Base-by-base conservation (phyloP, 805 yeast genomes). In the Limtongozyma cylindracea region DNA sequence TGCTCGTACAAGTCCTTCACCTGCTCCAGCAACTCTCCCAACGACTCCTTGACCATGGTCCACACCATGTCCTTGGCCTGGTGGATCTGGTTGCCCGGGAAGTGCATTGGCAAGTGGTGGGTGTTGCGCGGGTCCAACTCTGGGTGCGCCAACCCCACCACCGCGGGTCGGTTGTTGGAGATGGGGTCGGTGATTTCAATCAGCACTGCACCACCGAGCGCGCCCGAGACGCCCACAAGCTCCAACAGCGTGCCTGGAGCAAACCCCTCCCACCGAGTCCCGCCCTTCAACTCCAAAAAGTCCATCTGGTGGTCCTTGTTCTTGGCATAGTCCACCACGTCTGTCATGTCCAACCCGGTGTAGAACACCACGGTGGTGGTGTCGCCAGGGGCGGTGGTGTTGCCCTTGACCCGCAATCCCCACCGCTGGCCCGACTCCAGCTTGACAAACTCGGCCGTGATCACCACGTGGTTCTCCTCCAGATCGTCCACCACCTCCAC, bases 281-380 rank as follows among this genome's bases (percentile, higher is more conserved):
- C n/a, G n/a, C n/a, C n/a, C n/a, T n/a, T n/a, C n/a, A n/a, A n/a
- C 15, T 13, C 15, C 11, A 21, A 29, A 31, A 39, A 47, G 8
- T 45, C 47, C 15, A 32, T 23, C 8, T 41, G 37, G 18, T 35
- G 29, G 17, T 29, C 35, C 6, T 28, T 22, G 24, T 38, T 41
- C 10, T 41, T 43, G 10, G 37, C 28, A 21, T 33, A 24, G 41
- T 47, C 22, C 31, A 32, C 29, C 10, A n/a, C 12, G 15, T 16
- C 23, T 14, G 30, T 34, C 16, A 31, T 33, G 41, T 78, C 91
- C 20, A 80, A 48, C 1, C 74, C 88, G 11, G 76, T 53, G 41
- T 82, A 84, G 45, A 76, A 65, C 4, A 82, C 65, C 22, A 84
- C 43, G 0, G 91, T 61, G 3, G 72, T 61, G n/a, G n/a, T n/a